Percentiles rank a stretch among this genome's conserved stretches.
phyloP scores from a whole-genome alignment of 2,329 filamentous ascomycete species.

The Mycocentrospora acerina region DNA sequence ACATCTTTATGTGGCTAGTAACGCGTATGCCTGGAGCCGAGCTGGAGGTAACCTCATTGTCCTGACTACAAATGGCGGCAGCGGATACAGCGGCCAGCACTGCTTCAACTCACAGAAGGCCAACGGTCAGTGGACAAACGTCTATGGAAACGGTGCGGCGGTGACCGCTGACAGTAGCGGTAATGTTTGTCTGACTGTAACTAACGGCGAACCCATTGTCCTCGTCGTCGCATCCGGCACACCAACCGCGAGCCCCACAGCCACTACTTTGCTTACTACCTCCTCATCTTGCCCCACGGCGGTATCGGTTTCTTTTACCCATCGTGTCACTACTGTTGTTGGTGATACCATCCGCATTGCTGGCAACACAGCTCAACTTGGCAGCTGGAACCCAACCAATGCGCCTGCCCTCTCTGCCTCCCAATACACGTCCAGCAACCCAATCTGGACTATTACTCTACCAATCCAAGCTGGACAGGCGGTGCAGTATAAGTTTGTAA shows the following conservation, averaged over 20 bases:
- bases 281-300: constrained; percentile 28
- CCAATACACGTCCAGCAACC: constrained; percentile 47
- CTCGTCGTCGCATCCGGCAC: constrained; percentile 28
- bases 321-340: constrained; percentile 50
- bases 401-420: constrained; percentile 46
- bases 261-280: constrained; percentile 10
- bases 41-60: constrained; percentile 49
- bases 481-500: constrained; percentile 50
- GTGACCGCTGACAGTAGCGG: constrained; percentile 46
- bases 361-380: constrained; percentile 49
- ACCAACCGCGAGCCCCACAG: constrained; percentile 6
- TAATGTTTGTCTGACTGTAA: constrained; percentile 45
- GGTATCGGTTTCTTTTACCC: constrained; percentile 47
- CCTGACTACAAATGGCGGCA: constrained; percentile 49
- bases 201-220: constrained; percentile 49
- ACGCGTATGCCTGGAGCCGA: constrained; percentile 51
- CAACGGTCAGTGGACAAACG: constrained; percentile 46
- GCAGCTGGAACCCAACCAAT: constrained; percentile 45
- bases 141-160: constrained; percentile 39
- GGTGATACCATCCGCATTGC: constrained; percentile 53
- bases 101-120: constrained; percentile 47
- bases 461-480: constrained; percentile 44
- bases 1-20: constrained; percentile 46
- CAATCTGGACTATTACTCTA: constrained; percentile 51
- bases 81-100: constrained; percentile 41